Base-by-base conservation (phyloP, 352 stramenopile species). In the Pythium aphanidermatum region DNA sequence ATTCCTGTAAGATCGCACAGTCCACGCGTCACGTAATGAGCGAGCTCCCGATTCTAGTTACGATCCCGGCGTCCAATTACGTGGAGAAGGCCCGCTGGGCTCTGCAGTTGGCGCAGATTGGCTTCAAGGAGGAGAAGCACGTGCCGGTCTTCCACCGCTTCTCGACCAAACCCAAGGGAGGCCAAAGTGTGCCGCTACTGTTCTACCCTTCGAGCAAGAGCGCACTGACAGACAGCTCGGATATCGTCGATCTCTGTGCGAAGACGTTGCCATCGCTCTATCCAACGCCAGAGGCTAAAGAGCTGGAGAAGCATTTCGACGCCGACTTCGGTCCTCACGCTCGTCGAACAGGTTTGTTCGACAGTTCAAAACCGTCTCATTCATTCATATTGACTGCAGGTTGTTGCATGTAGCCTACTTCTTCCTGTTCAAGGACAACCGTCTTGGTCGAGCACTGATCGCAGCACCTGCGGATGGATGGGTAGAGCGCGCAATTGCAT, bases 61-160 rank as follows among this genome's bases (percentile, higher is more conserved):
- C 69, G 20, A 80, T 84, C 34, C 68, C 69, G 2, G 59, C 59
- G 16, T 82, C 68, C 33, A 85, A 74, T 57, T 85, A 70, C 37
- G 69, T 70, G 16, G 72, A 82, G 52, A 85, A 85, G 49, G 65
- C 69, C 26, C 65, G 73, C 5, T 82, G 67, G 73, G 68, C 68
- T 17, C 37, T 85, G 24, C 62, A 67, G 17, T 21, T 75, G 5
- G 65, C 63, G 3, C 50, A 63, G 0, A 48, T 82, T n/a, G 27
- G 58, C 21, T 81, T 83, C 33, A 29, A 41, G 0, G 73, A 85
- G 56, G 51, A 63, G 29, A 75, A 69, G 44, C 68, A 70, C 55
- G 65, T 61, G 0, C 65, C 70, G 8, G 26, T 77, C 41, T 59
- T 85, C 32, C 55, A 53, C 20, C 75, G 74, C 38, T 36, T 63